Evolutionary conservation across 2,329 filamentous ascomycete species (phyloP).

Genomic region (Colletotrichum caudatum): DNA sequence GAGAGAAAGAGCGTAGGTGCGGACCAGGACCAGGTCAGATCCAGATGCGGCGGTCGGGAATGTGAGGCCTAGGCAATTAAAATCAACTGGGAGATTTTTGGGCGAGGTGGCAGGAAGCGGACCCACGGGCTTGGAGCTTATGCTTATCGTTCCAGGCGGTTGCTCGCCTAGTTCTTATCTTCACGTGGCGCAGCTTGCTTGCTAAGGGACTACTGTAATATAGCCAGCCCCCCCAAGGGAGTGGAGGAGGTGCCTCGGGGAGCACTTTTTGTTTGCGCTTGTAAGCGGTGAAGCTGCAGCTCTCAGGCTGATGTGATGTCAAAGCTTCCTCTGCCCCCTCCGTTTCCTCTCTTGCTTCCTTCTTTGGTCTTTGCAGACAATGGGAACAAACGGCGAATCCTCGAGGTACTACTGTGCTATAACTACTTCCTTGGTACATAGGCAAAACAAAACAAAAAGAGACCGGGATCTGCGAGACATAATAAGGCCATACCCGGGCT

Average conservation of each 20-base stretch:
- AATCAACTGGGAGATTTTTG: slow-evolving; percentile 37
- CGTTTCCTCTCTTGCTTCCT: background rate
- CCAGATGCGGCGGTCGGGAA: slow-evolving; percentile 9
- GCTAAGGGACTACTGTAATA: background rate
- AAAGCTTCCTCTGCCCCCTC: background rate
- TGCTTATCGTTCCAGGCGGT: slow-evolving; percentile 33
- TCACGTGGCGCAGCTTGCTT: slow-evolving; percentile 34
- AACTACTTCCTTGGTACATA: background rate
- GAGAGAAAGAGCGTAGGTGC: slow-evolving; percentile 24
- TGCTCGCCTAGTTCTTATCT: slow-evolving; percentile 31
- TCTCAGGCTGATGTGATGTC: slow-evolving; percentile 4
- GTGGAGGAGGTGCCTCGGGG: slow-evolving; percentile 1
- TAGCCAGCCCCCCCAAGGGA: background rate
- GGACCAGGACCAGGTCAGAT: background rate
- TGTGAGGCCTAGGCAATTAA: slow-evolving; percentile 23
- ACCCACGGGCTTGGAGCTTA: slow-evolving; percentile 31
- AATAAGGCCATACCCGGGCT: background rate
- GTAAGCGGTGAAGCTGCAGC: slow-evolving; percentile 32
- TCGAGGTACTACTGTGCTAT: background rate
- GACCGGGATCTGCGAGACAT: slow-evolving; percentile 7
- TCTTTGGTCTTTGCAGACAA: slow-evolving; percentile 1
- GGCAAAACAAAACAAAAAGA: slow-evolving; percentile 11
- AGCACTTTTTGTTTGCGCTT: slow-evolving; percentile 15
- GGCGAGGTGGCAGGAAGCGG: slow-evolving; percentile 41
- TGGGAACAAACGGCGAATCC: background rate